Evolutionary conservation across 176 grass and related monocot species (phyloP), one percentile per base, ranked within the genome.

Genomic region (Triticum urartu): DNA sequence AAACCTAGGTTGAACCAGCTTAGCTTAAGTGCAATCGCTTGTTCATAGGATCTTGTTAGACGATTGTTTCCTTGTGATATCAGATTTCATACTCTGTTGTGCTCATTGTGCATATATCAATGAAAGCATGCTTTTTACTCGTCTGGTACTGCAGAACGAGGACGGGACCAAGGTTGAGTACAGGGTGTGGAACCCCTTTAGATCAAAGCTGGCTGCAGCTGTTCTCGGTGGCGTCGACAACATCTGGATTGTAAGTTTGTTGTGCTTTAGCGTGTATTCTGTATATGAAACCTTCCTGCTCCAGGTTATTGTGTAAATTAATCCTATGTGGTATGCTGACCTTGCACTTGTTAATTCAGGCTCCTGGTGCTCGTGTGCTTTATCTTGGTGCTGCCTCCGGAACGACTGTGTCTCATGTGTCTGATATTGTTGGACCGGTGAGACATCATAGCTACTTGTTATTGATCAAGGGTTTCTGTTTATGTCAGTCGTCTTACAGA

Each of bases 331-430:
- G 3, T 35, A 0, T 20, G 1, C 25, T 56, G 32, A 87, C 17
- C 2, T 2, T 34, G 43, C 35, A 0, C 61, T 59, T 22, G 4
- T 75, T 25, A 0, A 18, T 87, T 22, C 42, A 98, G 95, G 87
- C 64, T 76, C 93, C 95, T 78, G 95, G 95, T 28, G 70, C 84
- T 20, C 93, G 86, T 59, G 90, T 98, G 39, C 75, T 98, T 3
- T 98, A 98, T 59, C 95, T 98, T 33, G 95, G 95, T 77, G 95
- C 90, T 59, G 95, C 93, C 15, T 98, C 93, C 6, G 95, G 93
- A 18, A 98, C 95, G 3, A 95, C 93, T 0, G 95, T 98, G 11
- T 98, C 93, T 21, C 93, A 98, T 56, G 95, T 98, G 28, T 98
- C 93, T 67, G 95, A 94, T 78, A 32, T 98, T 84, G 95, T 98